These are phyloP conservation scores for Pythium rishiriense DNA, from an alignment of 352 stramenopile genomes.

Conservation along the genomic window DNA sequence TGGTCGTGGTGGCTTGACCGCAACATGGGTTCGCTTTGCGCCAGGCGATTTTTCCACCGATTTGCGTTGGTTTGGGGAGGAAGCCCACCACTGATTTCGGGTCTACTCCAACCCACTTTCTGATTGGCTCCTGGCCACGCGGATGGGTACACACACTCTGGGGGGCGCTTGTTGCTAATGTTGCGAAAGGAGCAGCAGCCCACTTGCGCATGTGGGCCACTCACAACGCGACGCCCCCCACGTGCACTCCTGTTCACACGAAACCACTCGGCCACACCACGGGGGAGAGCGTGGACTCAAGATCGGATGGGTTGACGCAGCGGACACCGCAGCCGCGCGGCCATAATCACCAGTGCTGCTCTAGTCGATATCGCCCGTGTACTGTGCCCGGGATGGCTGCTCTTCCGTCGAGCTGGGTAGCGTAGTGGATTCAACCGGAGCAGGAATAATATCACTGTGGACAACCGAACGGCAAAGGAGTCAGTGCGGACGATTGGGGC, in stretches of 20 bases:
- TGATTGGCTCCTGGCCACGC: constrained; percentile 10
- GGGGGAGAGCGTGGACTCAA: neutral
- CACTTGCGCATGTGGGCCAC: constrained; percentile 22
- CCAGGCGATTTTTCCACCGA: constrained; percentile 2
- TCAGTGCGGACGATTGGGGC: neutral
- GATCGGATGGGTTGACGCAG: neutral
- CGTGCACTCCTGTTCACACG: too few species aligned
- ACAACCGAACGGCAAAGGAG: neutral
- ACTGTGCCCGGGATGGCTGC: neutral
- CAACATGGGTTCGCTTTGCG: constrained; percentile 1
- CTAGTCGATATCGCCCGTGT: constrained; percentile 14
- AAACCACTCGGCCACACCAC: too few species aligned
- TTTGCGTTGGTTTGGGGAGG: constrained; percentile 8
- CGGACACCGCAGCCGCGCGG: neutral
- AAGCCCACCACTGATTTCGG: constrained; percentile 11
- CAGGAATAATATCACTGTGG: too few species aligned
- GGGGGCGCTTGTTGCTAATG: constrained; percentile 13
- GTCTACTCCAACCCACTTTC: too few species aligned
- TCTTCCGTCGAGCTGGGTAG: too few species aligned
- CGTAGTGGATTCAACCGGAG: too few species aligned
- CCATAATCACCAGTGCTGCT: neutral
- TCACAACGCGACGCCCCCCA: neutral
- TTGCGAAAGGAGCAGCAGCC: constrained; percentile 11
- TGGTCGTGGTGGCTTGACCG: constrained; percentile 1
- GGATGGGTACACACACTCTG: constrained; percentile 16